Percentiles rank a stretch among this genome's conserved stretches.
Conservation (phyloP, 495 filamentous ascomycete genomes). For the Aspergillus sparsus region DNA sequence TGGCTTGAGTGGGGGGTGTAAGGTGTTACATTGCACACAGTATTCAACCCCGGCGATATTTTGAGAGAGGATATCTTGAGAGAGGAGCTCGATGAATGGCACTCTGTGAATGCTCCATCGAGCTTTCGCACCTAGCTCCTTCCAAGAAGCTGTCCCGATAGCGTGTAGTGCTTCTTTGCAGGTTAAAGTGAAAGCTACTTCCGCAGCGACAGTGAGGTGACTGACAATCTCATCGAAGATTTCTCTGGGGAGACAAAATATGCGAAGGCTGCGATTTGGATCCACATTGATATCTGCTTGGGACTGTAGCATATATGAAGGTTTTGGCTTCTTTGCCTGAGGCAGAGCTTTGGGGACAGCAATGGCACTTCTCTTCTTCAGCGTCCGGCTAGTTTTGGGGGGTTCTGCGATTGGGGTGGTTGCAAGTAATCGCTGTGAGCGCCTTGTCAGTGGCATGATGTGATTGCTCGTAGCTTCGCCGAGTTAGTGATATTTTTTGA, state of each 20-base stretch:
- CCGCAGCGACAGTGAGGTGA: conserved; percentile 1
- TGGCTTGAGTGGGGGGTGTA: conserved; percentile 12
- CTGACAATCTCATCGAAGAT: conserved; percentile 10
- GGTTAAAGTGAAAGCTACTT: conserved; percentile 8
- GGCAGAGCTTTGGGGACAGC: neutral
- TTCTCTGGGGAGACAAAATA: conserved; percentile 14
- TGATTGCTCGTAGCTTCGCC: neutral
- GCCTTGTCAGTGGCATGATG: neutral
- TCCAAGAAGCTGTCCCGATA: conserved; percentile 5
- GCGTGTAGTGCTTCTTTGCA: conserved; percentile 16
- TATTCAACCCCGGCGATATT: conserved; percentile 1
- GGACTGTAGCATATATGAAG: neutral
- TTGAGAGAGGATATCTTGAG: conserved; percentile 6
- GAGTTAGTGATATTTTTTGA: too few relatives aligned
- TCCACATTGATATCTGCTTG: neutral
- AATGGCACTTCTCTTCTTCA: neutral
- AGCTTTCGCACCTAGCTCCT: neutral
- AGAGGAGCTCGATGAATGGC: conserved; percentile 6
- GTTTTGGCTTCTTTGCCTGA: conserved; percentile 2
- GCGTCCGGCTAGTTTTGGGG: neutral
- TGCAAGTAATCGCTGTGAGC: neutral
- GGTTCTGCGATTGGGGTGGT: neutral
- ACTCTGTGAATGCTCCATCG: neutral
- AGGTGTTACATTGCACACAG: conserved; percentile 7
- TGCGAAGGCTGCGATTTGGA: neutral